Percentiles rank a stretch among this genome's conserved stretches.
Evolutionary conservation across 768 basidiomycete species (phyloP).

Genomic region (Piloderma croceum): DNA sequence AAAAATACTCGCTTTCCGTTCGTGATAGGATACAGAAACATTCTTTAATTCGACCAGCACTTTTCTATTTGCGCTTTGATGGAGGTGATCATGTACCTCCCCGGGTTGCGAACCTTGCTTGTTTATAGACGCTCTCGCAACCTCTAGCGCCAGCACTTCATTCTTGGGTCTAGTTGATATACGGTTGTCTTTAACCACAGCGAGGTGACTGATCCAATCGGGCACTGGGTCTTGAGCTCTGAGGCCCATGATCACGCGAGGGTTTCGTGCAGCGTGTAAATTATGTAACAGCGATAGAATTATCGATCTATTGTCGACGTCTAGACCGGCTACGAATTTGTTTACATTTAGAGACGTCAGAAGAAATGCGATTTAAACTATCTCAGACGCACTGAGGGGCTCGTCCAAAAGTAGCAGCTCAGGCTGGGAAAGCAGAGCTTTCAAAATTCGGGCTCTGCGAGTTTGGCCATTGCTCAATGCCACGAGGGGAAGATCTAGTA

Average conservation of each 20-base stretch:
- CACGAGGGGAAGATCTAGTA: constrained; percentile 81
- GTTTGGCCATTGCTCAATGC: constrained; percentile 92
- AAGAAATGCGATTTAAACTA: not conserved
- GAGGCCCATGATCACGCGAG: constrained; percentile 61
- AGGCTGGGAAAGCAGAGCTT: constrained; percentile 66
- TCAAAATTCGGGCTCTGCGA: constrained; percentile 74
- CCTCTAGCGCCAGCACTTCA: constrained; percentile 33
- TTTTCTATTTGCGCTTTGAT: constrained; percentile 28
- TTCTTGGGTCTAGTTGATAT: constrained; percentile 49
- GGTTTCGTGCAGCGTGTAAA: constrained; percentile 43
- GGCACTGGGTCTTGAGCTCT: constrained; percentile 70
- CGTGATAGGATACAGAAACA: constrained; percentile 68
- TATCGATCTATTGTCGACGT: constrained; percentile 50
- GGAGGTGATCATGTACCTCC: too few relatives aligned
- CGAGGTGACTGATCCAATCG: constrained; percentile 67
- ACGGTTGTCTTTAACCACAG: constrained; percentile 41
- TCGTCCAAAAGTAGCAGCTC: constrained; percentile 85
- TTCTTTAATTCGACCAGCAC: constrained; percentile 56
- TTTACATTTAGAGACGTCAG: constrained; percentile 2
- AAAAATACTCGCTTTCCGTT: constrained; percentile 43
- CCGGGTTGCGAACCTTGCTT: too few relatives aligned
- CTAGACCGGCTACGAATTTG: constrained; percentile 90
- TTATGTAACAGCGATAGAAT: constrained; percentile 51
- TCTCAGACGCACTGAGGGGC: constrained; percentile 62
- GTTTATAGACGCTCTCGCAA: too few relatives aligned